These are phyloP conservation scores for Saturnispora besseyi DNA, from an alignment of 805 yeast species.

Conservation along the genomic window DNA sequence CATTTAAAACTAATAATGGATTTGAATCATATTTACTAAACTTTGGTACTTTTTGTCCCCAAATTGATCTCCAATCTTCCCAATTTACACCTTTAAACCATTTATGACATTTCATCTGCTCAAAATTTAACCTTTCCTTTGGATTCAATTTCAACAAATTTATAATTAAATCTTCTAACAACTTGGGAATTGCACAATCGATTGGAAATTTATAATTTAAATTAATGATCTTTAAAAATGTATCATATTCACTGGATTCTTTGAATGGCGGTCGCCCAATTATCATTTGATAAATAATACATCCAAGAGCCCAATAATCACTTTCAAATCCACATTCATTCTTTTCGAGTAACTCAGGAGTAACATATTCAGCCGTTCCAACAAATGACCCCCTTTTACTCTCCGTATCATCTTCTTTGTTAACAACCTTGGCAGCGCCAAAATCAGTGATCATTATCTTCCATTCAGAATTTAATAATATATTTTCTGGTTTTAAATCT, in stretches of 20 bases:
- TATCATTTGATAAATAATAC: slow-evolving; percentile 75
- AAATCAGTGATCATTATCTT: slow-evolving; percentile 90
- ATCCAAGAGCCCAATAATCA: slow-evolving; percentile 93
- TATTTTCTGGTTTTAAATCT: slow-evolving; percentile 92
- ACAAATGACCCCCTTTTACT: slow-evolving; percentile 64
- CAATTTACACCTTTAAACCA: slow-evolving; percentile 69
- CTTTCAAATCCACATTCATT: slow-evolving; percentile 78
- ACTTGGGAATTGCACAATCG: slow-evolving; percentile 48
- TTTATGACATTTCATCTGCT: slow-evolving; percentile 51
- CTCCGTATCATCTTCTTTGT: slow-evolving; percentile 5
- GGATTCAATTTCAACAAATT: slow-evolving; percentile 68
- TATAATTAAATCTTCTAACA: slow-evolving; percentile 57
- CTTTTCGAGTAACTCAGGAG: slow-evolving; percentile 76
- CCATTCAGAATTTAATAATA: slow-evolving; percentile 75
- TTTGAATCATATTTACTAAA: slow-evolving; percentile 52
- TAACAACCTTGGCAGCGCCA: slow-evolving; percentile 86
- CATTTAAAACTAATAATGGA: slow-evolving; percentile 3
- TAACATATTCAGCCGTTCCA: slow-evolving; percentile 95
- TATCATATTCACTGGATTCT: slow-evolving; percentile 74
- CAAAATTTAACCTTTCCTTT: slow-evolving; percentile 47
- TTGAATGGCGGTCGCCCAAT: slow-evolving; percentile 86
- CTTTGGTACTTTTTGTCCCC: slow-evolving; percentile 63
- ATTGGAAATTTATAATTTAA: slow-evolving; percentile 62
- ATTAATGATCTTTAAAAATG: slow-evolving; percentile 80
- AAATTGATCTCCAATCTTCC: slow-evolving; percentile 52